Conservation (phyloP, 192 early-diverging fungal genomes). For the Dissophora ornata region DNA sequence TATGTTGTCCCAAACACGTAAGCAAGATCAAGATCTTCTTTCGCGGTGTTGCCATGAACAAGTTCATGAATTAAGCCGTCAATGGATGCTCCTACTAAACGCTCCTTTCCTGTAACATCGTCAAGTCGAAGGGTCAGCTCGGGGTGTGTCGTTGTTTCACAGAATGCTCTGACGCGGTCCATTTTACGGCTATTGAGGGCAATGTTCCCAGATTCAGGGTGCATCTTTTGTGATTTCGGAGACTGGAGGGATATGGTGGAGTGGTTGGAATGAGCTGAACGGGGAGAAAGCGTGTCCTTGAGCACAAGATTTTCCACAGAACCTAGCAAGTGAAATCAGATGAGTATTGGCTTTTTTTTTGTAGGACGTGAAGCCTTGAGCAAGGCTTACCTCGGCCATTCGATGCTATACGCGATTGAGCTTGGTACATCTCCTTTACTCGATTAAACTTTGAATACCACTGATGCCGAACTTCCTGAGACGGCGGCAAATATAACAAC, state of each 20-base stretch:
- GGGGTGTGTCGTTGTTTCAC: constrained; percentile 56
- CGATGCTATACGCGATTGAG: constrained; percentile 8
- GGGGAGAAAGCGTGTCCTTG: constrained; percentile 13
- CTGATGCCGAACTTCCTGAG: constrained; percentile 42
- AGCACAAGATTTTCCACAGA: constrained; percentile 30
- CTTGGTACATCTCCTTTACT: constrained; percentile 20
- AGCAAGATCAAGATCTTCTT: constrained; percentile 24
- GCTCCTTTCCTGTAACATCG: constrained; percentile 5
- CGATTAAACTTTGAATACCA: constrained; percentile 47
- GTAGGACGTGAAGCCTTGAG: neutral
- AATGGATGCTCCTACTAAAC: constrained; percentile 24
- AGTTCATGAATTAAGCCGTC: constrained; percentile 70
- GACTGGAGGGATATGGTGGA: constrained; percentile 27
- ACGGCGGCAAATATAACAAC: constrained; percentile 35
- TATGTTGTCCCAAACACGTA: constrained; percentile 57
- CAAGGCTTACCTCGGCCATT: constrained; percentile 26
- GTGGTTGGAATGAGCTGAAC: constrained; percentile 14
- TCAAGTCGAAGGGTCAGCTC: constrained; percentile 56
- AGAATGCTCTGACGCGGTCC: constrained; percentile 20
- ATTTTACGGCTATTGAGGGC: constrained; percentile 24
- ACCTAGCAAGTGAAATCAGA: neutral
- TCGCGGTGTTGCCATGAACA: constrained; percentile 53
- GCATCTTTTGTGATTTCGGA: constrained; percentile 16
- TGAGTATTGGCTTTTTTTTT: neutral
- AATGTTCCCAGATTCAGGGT: constrained; percentile 15